Conservation (phyloP, 257 asterid genomes). For the Plantago major region DNA sequence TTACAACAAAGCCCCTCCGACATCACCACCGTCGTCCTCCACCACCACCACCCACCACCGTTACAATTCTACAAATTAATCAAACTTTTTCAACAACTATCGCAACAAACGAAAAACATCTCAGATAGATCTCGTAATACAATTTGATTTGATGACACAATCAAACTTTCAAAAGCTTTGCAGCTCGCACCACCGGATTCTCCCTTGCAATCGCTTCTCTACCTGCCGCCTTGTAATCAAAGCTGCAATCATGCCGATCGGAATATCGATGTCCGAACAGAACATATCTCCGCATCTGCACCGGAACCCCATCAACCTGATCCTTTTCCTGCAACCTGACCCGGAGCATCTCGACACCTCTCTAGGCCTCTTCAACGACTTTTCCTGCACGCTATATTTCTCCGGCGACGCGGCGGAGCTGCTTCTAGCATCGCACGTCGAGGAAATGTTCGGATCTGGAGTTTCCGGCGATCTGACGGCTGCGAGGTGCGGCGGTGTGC, state of each 20-base stretch:
- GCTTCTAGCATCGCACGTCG: background rate
- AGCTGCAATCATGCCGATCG: slow-evolving; percentile 72
- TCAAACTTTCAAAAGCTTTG: slow-evolving; percentile 69
- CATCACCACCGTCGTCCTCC: too few relatives aligned
- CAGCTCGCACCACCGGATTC: slow-evolving; percentile 67
- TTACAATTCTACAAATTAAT: too few relatives aligned
- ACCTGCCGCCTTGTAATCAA: slow-evolving; percentile 73
- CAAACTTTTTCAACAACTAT: too few relatives aligned
- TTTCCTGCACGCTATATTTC: slow-evolving; percentile 30
- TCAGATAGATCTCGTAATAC: too few relatives aligned
- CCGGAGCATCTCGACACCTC: slow-evolving; percentile 59
- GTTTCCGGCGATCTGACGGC: slow-evolving; percentile 31
- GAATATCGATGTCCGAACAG: slow-evolving; percentile 72
- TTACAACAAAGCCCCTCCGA: too few relatives aligned
- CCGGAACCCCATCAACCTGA: slow-evolving; percentile 70
- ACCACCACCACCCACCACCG: too few relatives aligned
- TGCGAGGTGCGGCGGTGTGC: slow-evolving; percentile 25
- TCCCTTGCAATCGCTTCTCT: slow-evolving; percentile 70
- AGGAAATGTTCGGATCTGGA: slow-evolving; percentile 39
- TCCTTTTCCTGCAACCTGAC: slow-evolving; percentile 51
- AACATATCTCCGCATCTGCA: slow-evolving; percentile 70
- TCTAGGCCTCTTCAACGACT: slow-evolving; percentile 47
- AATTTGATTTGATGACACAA: too few relatives aligned
- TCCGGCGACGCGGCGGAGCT: slow-evolving; percentile 19
- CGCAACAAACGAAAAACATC: too few relatives aligned